These are phyloP conservation scores for Tetrahymena borealis DNA, from an alignment of 73 alveolate species.

Conservation along the genomic window DNA sequence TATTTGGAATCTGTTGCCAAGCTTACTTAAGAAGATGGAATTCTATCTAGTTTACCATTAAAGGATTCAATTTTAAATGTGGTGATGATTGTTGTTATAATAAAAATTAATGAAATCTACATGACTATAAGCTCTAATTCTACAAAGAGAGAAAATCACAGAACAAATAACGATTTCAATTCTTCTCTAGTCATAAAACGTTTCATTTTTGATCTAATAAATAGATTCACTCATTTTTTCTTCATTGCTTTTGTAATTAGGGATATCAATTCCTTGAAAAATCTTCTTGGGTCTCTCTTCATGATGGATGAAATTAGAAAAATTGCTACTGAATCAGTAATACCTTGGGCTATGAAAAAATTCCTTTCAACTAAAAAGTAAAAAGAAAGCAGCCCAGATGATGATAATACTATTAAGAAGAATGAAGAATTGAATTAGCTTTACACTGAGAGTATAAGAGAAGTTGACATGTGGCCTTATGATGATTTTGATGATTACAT, in stretches of 20 bases:
- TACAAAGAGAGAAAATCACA: conserved; percentile 57
- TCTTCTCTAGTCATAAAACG: conserved; percentile 46
- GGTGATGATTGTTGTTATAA: conserved; percentile 11
- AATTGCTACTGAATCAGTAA: conserved; percentile 48
- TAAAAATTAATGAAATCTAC: conserved; percentile 32
- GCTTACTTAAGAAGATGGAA: conserved; percentile 32
- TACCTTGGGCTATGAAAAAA: conserved; percentile 25
- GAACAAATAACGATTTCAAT: conserved; percentile 38
- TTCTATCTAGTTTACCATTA: conserved; percentile 39
- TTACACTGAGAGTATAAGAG: background rate
- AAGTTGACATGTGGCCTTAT: background rate
- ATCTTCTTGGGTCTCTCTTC: conserved; percentile 38
- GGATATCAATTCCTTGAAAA: conserved; percentile 35
- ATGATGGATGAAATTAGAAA: conserved; percentile 54
- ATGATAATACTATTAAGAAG: background rate
- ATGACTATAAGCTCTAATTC: conserved; percentile 28
- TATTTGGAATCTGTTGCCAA: conserved; percentile 29
- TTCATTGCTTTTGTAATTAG: conserved; percentile 46
- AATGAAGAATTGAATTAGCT: background rate
- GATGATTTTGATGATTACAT: conserved; percentile 57
- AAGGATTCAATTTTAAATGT: conserved; percentile 44
- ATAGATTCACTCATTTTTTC: conserved; percentile 50
- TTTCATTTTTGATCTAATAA: conserved; percentile 47
- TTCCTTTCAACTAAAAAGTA: background rate
- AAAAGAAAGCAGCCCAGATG: background rate